A percentile compares a stretch with the other conserved stretches of the same genome.
phyloP scores from a whole-genome alignment of 345 rosid genomes.

The Eucalyptus pauciflora region DNA sequence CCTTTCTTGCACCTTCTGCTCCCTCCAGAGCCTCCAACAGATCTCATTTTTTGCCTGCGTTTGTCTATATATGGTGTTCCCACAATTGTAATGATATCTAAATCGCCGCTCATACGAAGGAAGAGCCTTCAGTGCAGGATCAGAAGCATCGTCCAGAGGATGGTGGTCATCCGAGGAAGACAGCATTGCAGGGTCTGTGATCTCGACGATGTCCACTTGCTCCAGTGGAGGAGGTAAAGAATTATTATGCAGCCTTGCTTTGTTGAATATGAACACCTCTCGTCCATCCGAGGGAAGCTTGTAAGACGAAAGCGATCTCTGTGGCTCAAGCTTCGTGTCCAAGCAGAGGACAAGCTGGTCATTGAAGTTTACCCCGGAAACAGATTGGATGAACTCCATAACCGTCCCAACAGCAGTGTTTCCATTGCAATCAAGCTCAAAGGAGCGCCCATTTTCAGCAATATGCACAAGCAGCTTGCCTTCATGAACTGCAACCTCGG shows the following conservation, averaged over 20 bases:
- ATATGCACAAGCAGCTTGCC: slow-evolving; percentile 77
- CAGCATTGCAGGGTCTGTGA: slow-evolving; percentile 42
- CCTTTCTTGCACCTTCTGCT: slow-evolving; percentile 85
- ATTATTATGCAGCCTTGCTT: slow-evolving; percentile 51
- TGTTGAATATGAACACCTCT: slow-evolving; percentile 78
- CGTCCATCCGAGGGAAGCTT: slow-evolving; percentile 61
- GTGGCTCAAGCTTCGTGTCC: slow-evolving; percentile 82
- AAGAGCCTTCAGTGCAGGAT: slow-evolving; percentile 92
- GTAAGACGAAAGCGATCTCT: slow-evolving; percentile 56
- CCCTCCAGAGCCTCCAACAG: slow-evolving; percentile 65
- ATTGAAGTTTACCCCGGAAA: slow-evolving; percentile 35
- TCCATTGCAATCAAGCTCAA: slow-evolving; percentile 57
- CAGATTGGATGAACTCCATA: slow-evolving; percentile 54
- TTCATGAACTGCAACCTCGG: slow-evolving; percentile 29
- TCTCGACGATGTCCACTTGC: slow-evolving; percentile 38
- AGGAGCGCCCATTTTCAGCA: slow-evolving; percentile 85
- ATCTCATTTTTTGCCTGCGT: slow-evolving; percentile 38
- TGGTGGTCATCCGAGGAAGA: slow-evolving; percentile 45
- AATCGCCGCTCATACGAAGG: slow-evolving; percentile 88
- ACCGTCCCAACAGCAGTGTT: slow-evolving; percentile 61
- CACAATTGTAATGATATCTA: slow-evolving; percentile 61
- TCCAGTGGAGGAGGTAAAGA: slow-evolving; percentile 58
- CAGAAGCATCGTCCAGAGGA: slow-evolving; percentile 76
- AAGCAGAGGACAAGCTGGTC: slow-evolving; percentile 86
- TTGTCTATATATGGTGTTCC: slow-evolving; percentile 42